These are phyloP conservation scores for Neofusicoccum sp. DNA, from an alignment of 2,329 filamentous ascomycete species.

Conservation along the genomic window DNA sequence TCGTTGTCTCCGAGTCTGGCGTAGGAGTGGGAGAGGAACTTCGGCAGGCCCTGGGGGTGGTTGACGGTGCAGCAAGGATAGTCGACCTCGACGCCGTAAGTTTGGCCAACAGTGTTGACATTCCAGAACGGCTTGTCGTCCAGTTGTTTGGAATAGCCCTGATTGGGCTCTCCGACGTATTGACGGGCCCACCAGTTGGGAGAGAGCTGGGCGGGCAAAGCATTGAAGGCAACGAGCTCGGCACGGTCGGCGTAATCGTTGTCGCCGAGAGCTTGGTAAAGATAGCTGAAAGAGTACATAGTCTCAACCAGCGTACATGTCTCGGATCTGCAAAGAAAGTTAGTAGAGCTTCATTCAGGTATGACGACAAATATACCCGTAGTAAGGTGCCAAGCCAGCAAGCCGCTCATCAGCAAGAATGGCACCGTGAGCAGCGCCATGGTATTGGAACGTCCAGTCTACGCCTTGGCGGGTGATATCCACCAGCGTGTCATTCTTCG, in stretches of 20 bases:
- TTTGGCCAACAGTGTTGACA: conserved; percentile 45
- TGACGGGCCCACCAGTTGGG: conserved; percentile 58
- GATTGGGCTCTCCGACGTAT: conserved; percentile 56
- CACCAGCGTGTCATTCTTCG: conserved; percentile 43
- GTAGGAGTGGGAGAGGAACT: conserved; percentile 50
- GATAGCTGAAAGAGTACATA: conserved; percentile 51
- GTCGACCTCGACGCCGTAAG: conserved; percentile 52
- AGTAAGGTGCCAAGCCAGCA: conserved; percentile 43
- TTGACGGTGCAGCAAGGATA: conserved; percentile 61
- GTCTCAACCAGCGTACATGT: conserved; percentile 54
- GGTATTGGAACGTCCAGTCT: conserved; percentile 49
- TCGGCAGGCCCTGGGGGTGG: conserved; percentile 57
- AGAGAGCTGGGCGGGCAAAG: conserved; percentile 51
- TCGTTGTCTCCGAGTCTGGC: conserved; percentile 43
- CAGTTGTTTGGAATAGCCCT: conserved; percentile 49
- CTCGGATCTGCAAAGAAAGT: conserved; percentile 36
- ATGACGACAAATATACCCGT: conserved; percentile 22
- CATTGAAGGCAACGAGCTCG: conserved; percentile 56
- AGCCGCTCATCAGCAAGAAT: conserved; percentile 53
- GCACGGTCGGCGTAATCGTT: conserved; percentile 51
- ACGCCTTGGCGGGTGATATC: conserved; percentile 44
- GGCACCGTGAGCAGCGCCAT: conserved; percentile 48
- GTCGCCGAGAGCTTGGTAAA: conserved; percentile 51
- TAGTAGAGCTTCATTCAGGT: neutral
- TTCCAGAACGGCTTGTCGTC: conserved; percentile 48